These are phyloP conservation scores for Phylloporus scabripes DNA, from an alignment of 768 basidiomycete genomes.

Conservation along the genomic window DNA sequence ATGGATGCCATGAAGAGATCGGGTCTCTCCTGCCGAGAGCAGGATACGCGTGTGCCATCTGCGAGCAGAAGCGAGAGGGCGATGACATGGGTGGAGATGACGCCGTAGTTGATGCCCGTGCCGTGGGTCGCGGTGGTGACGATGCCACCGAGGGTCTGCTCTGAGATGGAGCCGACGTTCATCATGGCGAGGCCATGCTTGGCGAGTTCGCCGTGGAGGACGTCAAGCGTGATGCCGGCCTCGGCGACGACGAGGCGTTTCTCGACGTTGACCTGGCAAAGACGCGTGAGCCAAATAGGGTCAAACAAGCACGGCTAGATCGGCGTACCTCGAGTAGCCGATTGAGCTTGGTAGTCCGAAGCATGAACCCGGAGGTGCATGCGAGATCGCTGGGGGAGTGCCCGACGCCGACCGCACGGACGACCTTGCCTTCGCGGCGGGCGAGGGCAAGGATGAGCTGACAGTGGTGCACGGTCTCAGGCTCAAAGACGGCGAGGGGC, in stretches of 20 bases:
- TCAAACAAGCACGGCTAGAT: conserved; percentile 17
- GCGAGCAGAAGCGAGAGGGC: conserved; percentile 74
- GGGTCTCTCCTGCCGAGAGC: conserved; percentile 54
- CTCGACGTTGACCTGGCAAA: conserved; percentile 58
- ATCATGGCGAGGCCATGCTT: conserved; percentile 73
- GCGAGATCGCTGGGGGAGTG: conserved; percentile 93
- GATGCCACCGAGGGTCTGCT: conserved; percentile 90
- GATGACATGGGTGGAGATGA: conserved; percentile 76
- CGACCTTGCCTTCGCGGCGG: conserved; percentile 56
- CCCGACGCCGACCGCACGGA: conserved; percentile 85
- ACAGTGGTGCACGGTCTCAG: conserved; percentile 63
- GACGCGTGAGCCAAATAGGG: conserved; percentile 5
- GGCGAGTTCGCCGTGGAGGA: conserved; percentile 65
- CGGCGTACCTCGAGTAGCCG: conserved; percentile 68
- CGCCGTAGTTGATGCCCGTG: conserved; percentile 71
- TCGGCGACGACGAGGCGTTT: conserved; percentile 65
- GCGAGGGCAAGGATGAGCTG: conserved; percentile 77
- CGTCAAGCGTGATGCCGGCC: conserved; percentile 72
- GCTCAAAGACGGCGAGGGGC: conserved; percentile 72
- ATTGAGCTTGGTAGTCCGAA: conserved; percentile 71
- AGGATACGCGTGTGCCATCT: conserved; percentile 61
- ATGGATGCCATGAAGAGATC: conserved; percentile 88
- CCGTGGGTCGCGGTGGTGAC: conserved; percentile 96
- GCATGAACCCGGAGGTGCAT: conserved; percentile 83
- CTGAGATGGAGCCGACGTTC: conserved; percentile 93